Evolutionary conservation across 2,329 filamentous ascomycete species (phyloP).

Genomic region (Fusarium cyanostomum): DNA sequence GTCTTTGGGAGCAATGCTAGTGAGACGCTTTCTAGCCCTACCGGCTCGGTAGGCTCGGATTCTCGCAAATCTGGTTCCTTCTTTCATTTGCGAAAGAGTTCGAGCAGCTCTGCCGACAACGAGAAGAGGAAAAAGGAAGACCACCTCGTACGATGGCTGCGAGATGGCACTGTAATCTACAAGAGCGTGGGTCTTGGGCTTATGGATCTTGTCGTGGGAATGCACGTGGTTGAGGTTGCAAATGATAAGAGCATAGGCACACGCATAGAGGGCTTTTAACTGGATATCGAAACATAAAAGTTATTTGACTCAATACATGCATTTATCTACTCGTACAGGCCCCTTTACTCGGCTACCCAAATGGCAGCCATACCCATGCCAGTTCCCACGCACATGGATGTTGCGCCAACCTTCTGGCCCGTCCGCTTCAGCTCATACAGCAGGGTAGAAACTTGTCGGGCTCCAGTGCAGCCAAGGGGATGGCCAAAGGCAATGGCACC

Average conservation of each 20-base stretch:
- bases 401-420: slow-evolving; percentile 86
- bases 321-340: slow-evolving; percentile 42
- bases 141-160: slow-evolving; percentile 64
- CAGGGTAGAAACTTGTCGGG: slow-evolving; percentile 90
- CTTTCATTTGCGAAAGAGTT: slow-evolving; percentile 45
- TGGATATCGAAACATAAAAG: slow-evolving; percentile 7
- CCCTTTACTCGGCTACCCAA: slow-evolving; percentile 86
- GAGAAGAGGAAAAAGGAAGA: slow-evolving; percentile 59
- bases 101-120: slow-evolving; percentile 42
- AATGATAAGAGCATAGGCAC: slow-evolving; percentile 64
- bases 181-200: slow-evolving; percentile 73
- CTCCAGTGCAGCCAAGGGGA: slow-evolving; percentile 92
- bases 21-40: slow-evolving; percentile 45
- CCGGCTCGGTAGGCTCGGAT: slow-evolving; percentile 43
- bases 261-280: slow-evolving; percentile 61
- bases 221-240: slow-evolving; percentile 66
- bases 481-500: slow-evolving; percentile 97
- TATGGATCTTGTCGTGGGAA: slow-evolving; percentile 72
- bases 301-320: slow-evolving; percentile 25
- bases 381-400: slow-evolving; percentile 95
- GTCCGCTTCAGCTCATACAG: slow-evolving; percentile 89
- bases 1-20: slow-evolving; percentile 45
- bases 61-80: slow-evolving; percentile 48
- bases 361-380: slow-evolving; percentile 98
- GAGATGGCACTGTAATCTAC: slow-evolving; percentile 72